Percentiles rank a stretch among this genome's conserved stretches.
phyloP scores from a whole-genome alignment of 1,284 basidiomycete species.

The Ustilago tritici region DNA sequence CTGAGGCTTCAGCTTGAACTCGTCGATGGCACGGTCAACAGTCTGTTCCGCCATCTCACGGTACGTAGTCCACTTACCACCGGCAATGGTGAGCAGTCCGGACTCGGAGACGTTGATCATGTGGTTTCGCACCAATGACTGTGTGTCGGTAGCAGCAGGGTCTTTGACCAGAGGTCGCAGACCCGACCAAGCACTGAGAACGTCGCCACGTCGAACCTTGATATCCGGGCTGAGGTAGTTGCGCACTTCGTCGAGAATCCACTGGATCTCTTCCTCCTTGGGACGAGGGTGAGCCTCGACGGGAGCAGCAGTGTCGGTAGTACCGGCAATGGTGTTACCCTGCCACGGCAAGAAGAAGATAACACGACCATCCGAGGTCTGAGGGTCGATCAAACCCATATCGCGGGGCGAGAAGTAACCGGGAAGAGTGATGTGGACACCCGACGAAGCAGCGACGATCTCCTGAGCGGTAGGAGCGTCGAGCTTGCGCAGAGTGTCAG shows the following conservation, averaged over 20 bases:
- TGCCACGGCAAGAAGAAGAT: conserved; percentile 99
- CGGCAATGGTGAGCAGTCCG: conserved; percentile 92
- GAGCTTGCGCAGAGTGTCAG: conserved; percentile 85
- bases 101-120: conserved; percentile 86
- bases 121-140: conserved; percentile 92
- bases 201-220: conserved; percentile 93
- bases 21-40: conserved; percentile 86
- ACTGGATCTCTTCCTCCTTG: conserved; percentile 92
- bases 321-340: conserved; percentile 96
- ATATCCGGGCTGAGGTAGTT: conserved; percentile 91
- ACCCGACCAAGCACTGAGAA: conserved; percentile 94
- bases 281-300: conserved; percentile 86
- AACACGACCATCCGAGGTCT: conserved; percentile 94
- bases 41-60: conserved; percentile 94
- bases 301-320: conserved; percentile 86
- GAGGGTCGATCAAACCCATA: conserved; percentile 95
- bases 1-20: conserved; percentile 77
- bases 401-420: conserved; percentile 95
- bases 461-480: conserved; percentile 85
- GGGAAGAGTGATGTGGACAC: conserved; percentile 95
- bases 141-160: conserved; percentile 82
- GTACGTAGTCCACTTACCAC: conserved; percentile 99
- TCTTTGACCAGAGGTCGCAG: conserved; percentile 89
- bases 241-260: conserved; percentile 92
- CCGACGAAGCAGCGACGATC: conserved; percentile 91